phyloP scores from a whole-genome alignment of 176 grass and related monocot species.

The Puya raimondii region DNA sequence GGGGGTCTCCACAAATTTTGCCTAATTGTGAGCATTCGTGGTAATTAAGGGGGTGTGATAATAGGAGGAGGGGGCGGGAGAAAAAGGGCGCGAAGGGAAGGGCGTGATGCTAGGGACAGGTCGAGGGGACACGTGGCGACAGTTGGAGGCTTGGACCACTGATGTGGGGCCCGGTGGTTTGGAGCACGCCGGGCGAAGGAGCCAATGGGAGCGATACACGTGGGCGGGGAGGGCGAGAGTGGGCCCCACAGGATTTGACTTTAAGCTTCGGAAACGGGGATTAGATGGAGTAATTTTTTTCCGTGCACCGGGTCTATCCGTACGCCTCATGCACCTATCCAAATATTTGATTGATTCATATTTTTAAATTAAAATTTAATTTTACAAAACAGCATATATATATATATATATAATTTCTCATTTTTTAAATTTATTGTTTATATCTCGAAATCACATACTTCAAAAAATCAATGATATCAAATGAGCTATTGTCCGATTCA shows the following conservation, averaged over 20 bases:
- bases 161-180: conserved; percentile 5
- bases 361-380: no score
- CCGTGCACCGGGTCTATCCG: not conserved
- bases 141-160: conserved; percentile 6
- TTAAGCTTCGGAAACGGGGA: not conserved
- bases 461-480: no score
- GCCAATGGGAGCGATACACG: conserved; percentile 24
- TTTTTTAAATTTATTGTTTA: no score
- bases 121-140: conserved; percentile 16
- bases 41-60: conserved; percentile 7
- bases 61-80: not conserved
- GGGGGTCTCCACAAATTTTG: not conserved
- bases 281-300: not conserved
- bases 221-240: not conserved
- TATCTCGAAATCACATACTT: no score
- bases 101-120: conserved; percentile 9
- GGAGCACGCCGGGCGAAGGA: conserved; percentile 3
- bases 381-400: no score
- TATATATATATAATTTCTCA: no score
- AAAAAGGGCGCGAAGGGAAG: conserved; percentile 10
- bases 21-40: not conserved
- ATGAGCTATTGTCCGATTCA: no score
- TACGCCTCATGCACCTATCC: not conserved
- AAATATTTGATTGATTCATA: no score
- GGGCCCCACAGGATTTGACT: conserved; percentile 3